Evolutionary conservation across 2,329 filamentous ascomycete species (phyloP), one percentile per base, ranked within the genome.

Genomic region (Colletotrichum truncatum): DNA sequence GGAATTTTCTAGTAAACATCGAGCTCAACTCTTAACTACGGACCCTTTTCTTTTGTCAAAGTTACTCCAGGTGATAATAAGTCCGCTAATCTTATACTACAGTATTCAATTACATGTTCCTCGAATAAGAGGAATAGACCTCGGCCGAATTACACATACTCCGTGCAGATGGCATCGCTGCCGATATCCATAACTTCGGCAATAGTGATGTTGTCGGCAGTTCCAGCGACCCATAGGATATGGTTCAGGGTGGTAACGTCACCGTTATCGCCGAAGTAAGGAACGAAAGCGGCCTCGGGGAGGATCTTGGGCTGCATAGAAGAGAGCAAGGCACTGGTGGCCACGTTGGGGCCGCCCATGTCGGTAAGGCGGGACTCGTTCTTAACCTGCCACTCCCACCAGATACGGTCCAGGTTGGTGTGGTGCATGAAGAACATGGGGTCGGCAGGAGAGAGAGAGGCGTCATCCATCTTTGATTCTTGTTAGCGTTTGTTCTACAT

Each of bases 281-380:
- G 61, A 8, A 34, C 21, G 46, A 64, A 59, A 14, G 53, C 54
- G 23, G 1, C 11, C 25, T 28, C 45, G 5, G 16, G 43, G 6
- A 39, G 45, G 34, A 2, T 38, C 12, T 18, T 43, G 21, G 54
- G 61, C 14, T 52, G 61, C 9, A 21, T 23, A 23, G 11, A 10
- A 8, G 49, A 36, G 26, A 52, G 48, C 21, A 61, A 4, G 8
- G 23, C 26, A 12, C 53, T 25, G 21, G 23, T 21, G 2, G 61
- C 61, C n/a, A 59, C 61, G 23, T 64, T 64, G 14, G 26, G 52
- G 10, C 61, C 61, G 9, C 43, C 36, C 23, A 64, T 64, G 30
- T 46, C 54, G 6, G 54, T 64, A 16, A 64, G 43, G 23, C 61
- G 61, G 4, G 61, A 64, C 28, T 65, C 68, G 18, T 71, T 68